Evolutionary conservation across 2,329 filamentous ascomycete species (phyloP).

Genomic region (Polytolypa hystricis): DNA sequence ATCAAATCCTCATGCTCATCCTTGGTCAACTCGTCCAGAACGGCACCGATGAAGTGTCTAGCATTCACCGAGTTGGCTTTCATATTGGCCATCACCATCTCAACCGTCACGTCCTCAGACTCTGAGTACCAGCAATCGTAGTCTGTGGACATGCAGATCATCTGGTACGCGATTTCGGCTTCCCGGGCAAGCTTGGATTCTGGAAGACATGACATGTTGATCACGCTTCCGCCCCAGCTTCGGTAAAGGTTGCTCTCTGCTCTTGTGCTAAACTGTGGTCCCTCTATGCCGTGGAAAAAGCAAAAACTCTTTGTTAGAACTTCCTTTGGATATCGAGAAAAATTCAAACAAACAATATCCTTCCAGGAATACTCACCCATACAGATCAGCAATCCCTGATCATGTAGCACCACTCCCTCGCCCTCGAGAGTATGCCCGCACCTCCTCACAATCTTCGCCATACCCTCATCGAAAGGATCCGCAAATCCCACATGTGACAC

Average conservation of each 20-base stretch:
- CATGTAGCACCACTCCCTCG: slow-evolving; percentile 74
- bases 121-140: slow-evolving; percentile 91
- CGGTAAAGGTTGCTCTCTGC: slow-evolving; percentile 95
- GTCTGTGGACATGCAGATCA: slow-evolving; percentile 99
- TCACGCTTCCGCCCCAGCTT: slow-evolving; percentile 82
- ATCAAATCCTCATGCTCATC: slow-evolving; percentile 67
- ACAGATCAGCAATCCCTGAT: slow-evolving; percentile 74
- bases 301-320: background rate
- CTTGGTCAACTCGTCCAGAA: slow-evolving; percentile 74
- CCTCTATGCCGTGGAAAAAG: slow-evolving; percentile 48
- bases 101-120: slow-evolving; percentile 71
- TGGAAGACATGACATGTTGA: slow-evolving; percentile 95
- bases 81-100: slow-evolving; percentile 97
- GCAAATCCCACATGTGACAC: slow-evolving; percentile 93
- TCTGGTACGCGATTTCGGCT: slow-evolving; percentile 92
- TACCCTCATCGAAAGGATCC: slow-evolving; percentile 76
- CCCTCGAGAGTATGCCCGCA: slow-evolving; percentile 71
- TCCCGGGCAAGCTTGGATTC: slow-evolving; percentile 94
- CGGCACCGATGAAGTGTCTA: slow-evolving; percentile 68
- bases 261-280: slow-evolving; percentile 94
- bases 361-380: slow-evolving; percentile 57
- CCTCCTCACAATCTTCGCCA: slow-evolving; percentile 64
- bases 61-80: slow-evolving; percentile 84
- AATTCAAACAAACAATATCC: background rate
- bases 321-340: background rate